Base-by-base conservation (phyloP, 2,329 filamentous ascomycete genomes). In the Exophiala aquamarina region DNA sequence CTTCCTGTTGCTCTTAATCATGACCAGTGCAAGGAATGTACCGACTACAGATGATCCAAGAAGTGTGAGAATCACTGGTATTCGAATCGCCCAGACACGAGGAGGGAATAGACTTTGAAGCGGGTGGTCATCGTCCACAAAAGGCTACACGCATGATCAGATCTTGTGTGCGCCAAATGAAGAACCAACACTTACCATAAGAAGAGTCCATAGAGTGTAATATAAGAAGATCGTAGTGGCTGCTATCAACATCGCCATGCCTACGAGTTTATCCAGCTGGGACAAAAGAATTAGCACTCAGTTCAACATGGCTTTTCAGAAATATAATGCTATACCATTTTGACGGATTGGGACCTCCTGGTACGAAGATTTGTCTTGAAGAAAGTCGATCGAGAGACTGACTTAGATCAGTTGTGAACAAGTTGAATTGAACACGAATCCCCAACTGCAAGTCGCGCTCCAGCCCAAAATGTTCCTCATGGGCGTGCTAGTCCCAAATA, bases 1-100 rank as follows among this genome's bases (percentile, higher is more conserved):
- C 83, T 97, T 97, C 69, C 87, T 81, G 78, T 96, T 96, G 79
- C 92, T 97, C 69, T 89, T 83, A 74, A 98, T 97, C 93, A 98
- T 98, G 65, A 98, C 92, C 66, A 95, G 84, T 63, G 87, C 86
- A 59, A 98, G 79, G 77, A 98, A 98, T 51, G 89, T 94, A 56
- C 93, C 93, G 52, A 98, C 92, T 50, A 98, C 90, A 50, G 93
- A 90, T 51, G 86, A 91, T 56, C 86, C 91, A 58, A 98, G 78
- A 37, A 98, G 83, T 55, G 96, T 86, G 59, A 98, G 84, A 67
- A 98, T 95, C 62, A 98, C 92, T 60, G 93, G 93, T 64, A 98
- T 93, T 69, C 93, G 91, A 67, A 98, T 95, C 52, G 93, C 93
- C 93, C 93, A 98, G 67, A 95, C 91, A 68, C 93, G 91, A 37